A percentile compares a stretch with the other conserved stretches of the same genome.
phyloP scores from a whole-genome alignment of 768 basidiomycete genomes.

The Pholiota microspora region DNA sequence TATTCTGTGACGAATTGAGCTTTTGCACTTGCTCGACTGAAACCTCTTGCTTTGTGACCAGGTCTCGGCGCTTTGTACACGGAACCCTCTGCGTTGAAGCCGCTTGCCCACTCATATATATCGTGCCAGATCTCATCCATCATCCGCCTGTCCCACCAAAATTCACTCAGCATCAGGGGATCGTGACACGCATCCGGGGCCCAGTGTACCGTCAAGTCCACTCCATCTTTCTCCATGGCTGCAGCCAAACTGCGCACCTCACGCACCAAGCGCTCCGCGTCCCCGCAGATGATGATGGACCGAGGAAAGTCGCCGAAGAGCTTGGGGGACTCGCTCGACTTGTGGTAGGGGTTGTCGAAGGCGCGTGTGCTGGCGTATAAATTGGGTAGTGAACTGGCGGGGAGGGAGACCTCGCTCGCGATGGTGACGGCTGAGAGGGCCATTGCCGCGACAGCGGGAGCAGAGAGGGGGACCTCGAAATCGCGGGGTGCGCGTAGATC shows the following conservation, averaged over 20 bases:
- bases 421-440: background rate
- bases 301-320: conserved; percentile 47
- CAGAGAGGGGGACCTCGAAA: conserved; percentile 8
- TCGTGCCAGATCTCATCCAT: conserved; percentile 35
- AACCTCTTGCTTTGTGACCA: background rate
- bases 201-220: conserved; percentile 32
- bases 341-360: conserved; percentile 20
- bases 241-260: conserved; percentile 41
- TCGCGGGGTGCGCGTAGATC: conserved; percentile 15
- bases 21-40: background rate
- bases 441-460: background rate
- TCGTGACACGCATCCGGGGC: conserved; percentile 43
- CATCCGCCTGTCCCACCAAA: conserved; percentile 43
- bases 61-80: background rate
- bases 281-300: conserved; percentile 44
- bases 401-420: conserved; percentile 1
- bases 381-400: background rate
- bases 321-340: conserved; percentile 28
- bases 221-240: conserved; percentile 38
- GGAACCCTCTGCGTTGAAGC: conserved; percentile 7
- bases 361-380: background rate
- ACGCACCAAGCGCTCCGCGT: conserved; percentile 48
- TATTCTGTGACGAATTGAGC: background rate
- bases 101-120: conserved; percentile 31
- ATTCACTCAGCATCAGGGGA: conserved; percentile 38